phyloP scores from a whole-genome alignment of 2,329 filamentous ascomycete genomes.

The Zarea fungicola region DNA sequence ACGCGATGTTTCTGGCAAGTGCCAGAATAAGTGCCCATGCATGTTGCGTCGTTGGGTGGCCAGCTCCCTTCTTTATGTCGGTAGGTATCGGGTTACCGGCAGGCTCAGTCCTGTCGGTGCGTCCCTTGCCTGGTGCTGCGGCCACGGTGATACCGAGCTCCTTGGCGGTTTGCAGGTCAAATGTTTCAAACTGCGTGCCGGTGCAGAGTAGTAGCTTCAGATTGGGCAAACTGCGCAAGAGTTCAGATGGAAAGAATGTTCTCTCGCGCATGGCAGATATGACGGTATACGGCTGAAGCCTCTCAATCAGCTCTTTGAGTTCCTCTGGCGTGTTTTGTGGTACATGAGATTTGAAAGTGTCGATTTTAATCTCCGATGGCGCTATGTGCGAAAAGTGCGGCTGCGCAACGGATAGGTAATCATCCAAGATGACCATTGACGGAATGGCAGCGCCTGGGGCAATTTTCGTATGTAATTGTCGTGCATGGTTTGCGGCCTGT shows the following conservation, averaged over 20 bases:
- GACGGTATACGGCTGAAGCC: slow-evolving; percentile 53
- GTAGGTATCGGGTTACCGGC: slow-evolving; percentile 15
- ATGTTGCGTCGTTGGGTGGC: slow-evolving; percentile 51
- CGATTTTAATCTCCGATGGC: slow-evolving; percentile 39
- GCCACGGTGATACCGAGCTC: slow-evolving; percentile 45
- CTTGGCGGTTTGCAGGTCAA: slow-evolving; percentile 50
- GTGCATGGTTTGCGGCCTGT: not conserved
- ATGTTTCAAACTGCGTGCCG: slow-evolving; percentile 52
- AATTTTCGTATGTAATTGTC: not conserved
- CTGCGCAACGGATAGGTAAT: slow-evolving; percentile 59
- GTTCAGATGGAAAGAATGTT: slow-evolving; percentile 51
- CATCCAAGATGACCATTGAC: slow-evolving; percentile 59
- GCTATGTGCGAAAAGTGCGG: slow-evolving; percentile 48
- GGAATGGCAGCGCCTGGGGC: not conserved
- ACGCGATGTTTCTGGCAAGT: slow-evolving; percentile 52
- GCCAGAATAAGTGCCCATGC: slow-evolving; percentile 51
- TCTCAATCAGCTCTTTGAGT: slow-evolving; percentile 51
- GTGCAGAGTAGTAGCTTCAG: slow-evolving; percentile 59
- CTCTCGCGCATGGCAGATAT: slow-evolving; percentile 61
- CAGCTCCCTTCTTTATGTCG: slow-evolving; percentile 25
- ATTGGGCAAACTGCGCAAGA: slow-evolving; percentile 55
- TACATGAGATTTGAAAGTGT: slow-evolving; percentile 50
- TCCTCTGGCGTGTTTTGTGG: slow-evolving; percentile 53
- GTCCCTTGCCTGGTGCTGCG: slow-evolving; percentile 38
- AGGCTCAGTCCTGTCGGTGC: slow-evolving; percentile 17